These are phyloP conservation scores for Pseudonitzschia pungens DNA, from an alignment of 108 stramenopile species.

Conservation along the genomic window DNA sequence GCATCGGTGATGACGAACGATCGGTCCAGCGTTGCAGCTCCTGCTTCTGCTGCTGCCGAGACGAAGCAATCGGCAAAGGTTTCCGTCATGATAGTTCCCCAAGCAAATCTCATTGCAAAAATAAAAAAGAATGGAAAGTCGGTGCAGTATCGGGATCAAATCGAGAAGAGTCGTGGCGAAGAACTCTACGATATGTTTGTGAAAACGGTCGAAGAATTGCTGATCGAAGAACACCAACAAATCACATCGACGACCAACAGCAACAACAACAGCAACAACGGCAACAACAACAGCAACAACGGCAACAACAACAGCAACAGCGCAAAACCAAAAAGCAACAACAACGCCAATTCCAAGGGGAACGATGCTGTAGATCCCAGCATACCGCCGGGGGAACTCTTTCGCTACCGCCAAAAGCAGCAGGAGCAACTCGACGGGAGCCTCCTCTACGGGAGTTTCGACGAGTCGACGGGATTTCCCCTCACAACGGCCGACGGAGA, in stretches of 20 bases:
- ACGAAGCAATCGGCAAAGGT: slow-evolving; percentile 1
- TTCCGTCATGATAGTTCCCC: slow-evolving; percentile 57
- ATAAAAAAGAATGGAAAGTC: slow-evolving; percentile 59
- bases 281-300: slow-evolving; percentile 14
- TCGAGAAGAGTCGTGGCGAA: slow-evolving; percentile 51
- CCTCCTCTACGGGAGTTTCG: slow-evolving; percentile 27
- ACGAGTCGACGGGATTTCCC: slow-evolving; percentile 41
- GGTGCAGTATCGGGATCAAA: slow-evolving; percentile 69
- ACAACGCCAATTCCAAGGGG: slow-evolving; percentile 15
- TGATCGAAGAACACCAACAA: slow-evolving; percentile 39
- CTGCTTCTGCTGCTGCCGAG: slow-evolving; percentile 1
- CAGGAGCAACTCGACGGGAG: not conserved
- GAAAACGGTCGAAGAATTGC: slow-evolving; percentile 25
- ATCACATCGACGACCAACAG: not conserved
- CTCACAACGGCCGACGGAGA: slow-evolving; percentile 42
- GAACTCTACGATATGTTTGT: slow-evolving; percentile 53
- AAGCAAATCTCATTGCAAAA: slow-evolving; percentile 68
- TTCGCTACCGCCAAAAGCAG: slow-evolving; percentile 35
- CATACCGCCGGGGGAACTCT: slow-evolving; percentile 45
- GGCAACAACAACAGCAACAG: slow-evolving; percentile 19
- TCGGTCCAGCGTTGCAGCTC: too few relatives aligned
- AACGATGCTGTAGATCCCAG: slow-evolving; percentile 27
- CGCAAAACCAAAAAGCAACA: too few relatives aligned
- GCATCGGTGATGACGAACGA: too few relatives aligned
- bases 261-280: slow-evolving; percentile 17